Evolutionary conservation across 164 flowering plant species (phyloP), one percentile per base, ranked within the genome.

Genomic region (Magnolia sinica): DNA sequence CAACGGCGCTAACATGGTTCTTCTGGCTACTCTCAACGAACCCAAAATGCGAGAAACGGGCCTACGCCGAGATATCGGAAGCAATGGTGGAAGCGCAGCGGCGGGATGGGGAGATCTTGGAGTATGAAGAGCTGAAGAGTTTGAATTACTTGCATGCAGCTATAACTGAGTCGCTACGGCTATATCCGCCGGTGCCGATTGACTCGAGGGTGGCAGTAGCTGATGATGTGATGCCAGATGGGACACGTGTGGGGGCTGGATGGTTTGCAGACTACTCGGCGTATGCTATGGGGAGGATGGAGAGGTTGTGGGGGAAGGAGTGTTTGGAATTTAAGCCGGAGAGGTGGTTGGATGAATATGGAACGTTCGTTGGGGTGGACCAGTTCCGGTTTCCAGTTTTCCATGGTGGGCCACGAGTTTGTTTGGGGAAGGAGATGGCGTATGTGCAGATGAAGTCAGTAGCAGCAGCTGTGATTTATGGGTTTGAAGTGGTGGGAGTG

Each of bases 341-440:
- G 84, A 80, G 91, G 74, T 87, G 90, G 88, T 74, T 89, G 76
- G 77, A 85, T 31, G 77, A 71, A 0, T 55, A 4, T 11, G 86
- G 85, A 4, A 79, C 3, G 63, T 87, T 70, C 68, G 77, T 68
- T 75, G 79, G 86, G 73, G 70, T 24, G 3, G 85, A 82, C 82
- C 82, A 78, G 74, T 88, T 78, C 75, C 65, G 65, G 75, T 88
- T 76, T 58, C 90, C 91, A 0, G 89, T 87, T 76, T 87, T 90
- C 64, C 93, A 88, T 64, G 72, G 83, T 23, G 93, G 93, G 63
- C 88, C 89, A 10, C 81, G 93, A 76, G 76, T 81, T 50, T 89
- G 91, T 71, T 67, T 89, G 75, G 91, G 91, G 73, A 88, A 82
- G 75, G 90, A 89, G 1, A 86, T 90, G 90, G 91, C 91, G 8